A percentile compares a stretch with the other conserved stretches of the same genome.
Evolutionary conservation across 768 basidiomycete genomes (phyloP).

Genomic region (Pholiota microspora): DNA sequence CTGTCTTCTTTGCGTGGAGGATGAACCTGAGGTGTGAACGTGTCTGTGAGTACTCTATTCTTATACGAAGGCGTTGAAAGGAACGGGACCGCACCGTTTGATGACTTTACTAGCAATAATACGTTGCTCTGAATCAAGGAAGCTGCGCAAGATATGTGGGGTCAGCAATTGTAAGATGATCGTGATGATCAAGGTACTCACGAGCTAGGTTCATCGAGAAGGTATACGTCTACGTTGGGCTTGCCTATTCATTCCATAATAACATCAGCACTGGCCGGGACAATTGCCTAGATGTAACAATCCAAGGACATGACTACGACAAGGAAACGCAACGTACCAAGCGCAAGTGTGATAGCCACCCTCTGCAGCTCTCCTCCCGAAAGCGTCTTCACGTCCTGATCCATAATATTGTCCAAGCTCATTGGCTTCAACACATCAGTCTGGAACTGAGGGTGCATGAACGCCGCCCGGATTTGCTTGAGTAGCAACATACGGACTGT

Average conservation of each 20-base stretch:
- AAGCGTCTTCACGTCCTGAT: conserved; percentile 96
- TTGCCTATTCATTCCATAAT: conserved; percentile 42
- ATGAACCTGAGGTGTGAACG: conserved; percentile 60
- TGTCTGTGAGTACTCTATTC: not conserved
- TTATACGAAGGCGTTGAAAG: conserved; percentile 5
- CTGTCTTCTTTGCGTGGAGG: conserved; percentile 95
- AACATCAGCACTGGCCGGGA: not conserved
- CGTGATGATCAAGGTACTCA: conserved; percentile 29
- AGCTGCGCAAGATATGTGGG: conserved; percentile 42
- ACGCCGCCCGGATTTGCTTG: conserved; percentile 91
- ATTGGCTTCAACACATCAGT: conserved; percentile 98
- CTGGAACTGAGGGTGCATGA: conserved; percentile 99
- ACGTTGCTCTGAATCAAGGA: conserved; percentile 99
- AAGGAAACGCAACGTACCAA: conserved; percentile 48
- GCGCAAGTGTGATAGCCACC: conserved; percentile 91
- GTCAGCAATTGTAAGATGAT: not conserved
- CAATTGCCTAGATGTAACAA: not conserved
- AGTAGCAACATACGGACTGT: conserved; percentile 93
- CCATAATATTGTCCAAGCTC: conserved; percentile 91
- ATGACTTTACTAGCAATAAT: conserved; percentile 98
- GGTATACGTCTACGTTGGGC: conserved; percentile 82
- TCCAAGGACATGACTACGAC: not conserved
- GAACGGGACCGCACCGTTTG: conserved; percentile 64
- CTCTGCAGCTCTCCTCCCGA: conserved; percentile 98
- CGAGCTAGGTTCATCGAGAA: conserved; percentile 93